Evolutionary conservation across 305 asterid species (phyloP).

Genomic region (Ilex paraguariensis): DNA sequence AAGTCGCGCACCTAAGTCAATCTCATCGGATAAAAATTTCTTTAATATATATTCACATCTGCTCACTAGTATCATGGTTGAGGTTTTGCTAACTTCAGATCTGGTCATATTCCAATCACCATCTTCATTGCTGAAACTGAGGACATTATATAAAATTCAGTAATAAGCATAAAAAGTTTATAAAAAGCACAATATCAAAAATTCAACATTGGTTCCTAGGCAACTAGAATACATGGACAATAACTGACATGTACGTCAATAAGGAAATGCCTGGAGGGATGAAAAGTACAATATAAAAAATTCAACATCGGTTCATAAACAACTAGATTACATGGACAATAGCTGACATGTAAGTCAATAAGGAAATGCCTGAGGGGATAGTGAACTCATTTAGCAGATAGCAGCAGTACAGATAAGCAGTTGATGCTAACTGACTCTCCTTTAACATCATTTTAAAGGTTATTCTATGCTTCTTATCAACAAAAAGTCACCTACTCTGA

Average conservation of each 20-base stretch:
- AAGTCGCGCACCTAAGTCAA: conserved; percentile 55
- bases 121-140: conserved; percentile 48
- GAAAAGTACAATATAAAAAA: neutral
- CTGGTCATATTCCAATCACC: conserved; percentile 55
- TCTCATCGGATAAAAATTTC: conserved; percentile 78
- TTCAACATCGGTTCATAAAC: neutral
- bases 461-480: too few relatives aligned
- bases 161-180: neutral
- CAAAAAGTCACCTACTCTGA: too few relatives aligned
- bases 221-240: neutral
- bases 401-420: too few relatives aligned
- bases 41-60: conserved; percentile 86
- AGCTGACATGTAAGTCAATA: neutral
- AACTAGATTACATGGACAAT: neutral
- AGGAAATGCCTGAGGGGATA: neutral
- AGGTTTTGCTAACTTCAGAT: conserved; percentile 72
- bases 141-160: conserved; percentile 2
- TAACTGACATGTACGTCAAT: neutral
- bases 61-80: conserved; percentile 48
- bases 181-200: neutral
- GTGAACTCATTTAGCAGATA: neutral
- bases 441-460: too few relatives aligned
- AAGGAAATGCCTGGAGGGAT: neutral
- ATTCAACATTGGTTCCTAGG: neutral
- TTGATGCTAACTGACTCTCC: too few relatives aligned